A percentile compares a stretch with the other conserved stretches of the same genome.
These are phyloP conservation scores for Anethum foeniculum DNA, from an alignment of 140 eudicot genomes.

Conservation along the genomic window DNA sequence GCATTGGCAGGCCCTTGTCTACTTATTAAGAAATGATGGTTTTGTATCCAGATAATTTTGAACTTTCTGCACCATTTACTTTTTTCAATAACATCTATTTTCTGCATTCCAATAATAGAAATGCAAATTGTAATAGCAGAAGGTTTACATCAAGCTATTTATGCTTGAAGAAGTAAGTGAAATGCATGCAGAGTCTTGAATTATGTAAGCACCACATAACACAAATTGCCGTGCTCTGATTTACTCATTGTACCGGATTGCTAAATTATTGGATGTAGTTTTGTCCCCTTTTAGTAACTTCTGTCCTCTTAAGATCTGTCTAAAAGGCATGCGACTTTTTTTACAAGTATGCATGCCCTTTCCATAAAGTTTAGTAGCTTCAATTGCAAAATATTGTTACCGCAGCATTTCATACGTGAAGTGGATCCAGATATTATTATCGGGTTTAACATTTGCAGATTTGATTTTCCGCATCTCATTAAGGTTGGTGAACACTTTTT, in stretches of 20 bases:
- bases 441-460: slow-evolving; percentile 79
- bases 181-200: not conserved
- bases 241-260: not conserved
- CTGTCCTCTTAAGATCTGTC: not conserved
- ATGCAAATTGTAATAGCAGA: not conserved
- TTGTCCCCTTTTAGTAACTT: not conserved
- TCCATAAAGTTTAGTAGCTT: slow-evolving; percentile 12
- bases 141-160: not conserved
- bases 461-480: slow-evolving; percentile 47
- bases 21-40: not conserved
- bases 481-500: slow-evolving; percentile 34
- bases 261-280: not conserved
- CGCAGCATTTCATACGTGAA: slow-evolving; percentile 81
- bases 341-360: not conserved
- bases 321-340: not conserved
- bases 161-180: not conserved
- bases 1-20: not conserved
- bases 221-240: not conserved
- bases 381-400: slow-evolving; percentile 2
- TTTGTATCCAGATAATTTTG: not conserved
- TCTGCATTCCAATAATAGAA: not conserved
- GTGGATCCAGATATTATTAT: slow-evolving; percentile 95
- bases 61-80: not conserved
- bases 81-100: not conserved
- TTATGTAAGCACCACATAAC: not conserved